phyloP scores from a whole-genome alignment of 768 basidiomycete species.

The Leccinellum luteum region DNA sequence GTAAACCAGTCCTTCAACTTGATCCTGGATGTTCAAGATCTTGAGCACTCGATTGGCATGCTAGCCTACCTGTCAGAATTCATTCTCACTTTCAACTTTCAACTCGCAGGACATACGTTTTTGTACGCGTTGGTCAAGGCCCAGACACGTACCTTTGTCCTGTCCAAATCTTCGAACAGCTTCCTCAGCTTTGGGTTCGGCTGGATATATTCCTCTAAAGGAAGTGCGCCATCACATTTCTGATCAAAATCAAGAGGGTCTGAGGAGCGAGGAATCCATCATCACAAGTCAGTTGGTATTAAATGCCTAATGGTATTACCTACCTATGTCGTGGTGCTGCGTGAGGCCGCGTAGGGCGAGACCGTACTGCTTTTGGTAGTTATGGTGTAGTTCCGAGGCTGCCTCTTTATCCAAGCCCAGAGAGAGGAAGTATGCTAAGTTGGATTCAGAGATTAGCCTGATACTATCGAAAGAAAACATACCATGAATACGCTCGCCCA shows the following conservation, averaged over 20 bases:
- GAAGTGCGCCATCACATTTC: slow-evolving; percentile 81
- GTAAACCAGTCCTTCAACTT: slow-evolving; percentile 70
- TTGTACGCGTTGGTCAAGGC: slow-evolving; percentile 83
- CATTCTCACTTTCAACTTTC: neutral
- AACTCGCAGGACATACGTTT: slow-evolving; percentile 44
- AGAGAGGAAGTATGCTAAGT: slow-evolving; percentile 67
- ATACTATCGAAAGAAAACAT: slow-evolving; percentile 8
- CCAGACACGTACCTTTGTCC: slow-evolving; percentile 76
- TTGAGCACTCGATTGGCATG: slow-evolving; percentile 78
- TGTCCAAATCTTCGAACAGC: slow-evolving; percentile 77
- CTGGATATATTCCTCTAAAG: slow-evolving; percentile 74
- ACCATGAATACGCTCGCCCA: slow-evolving; percentile 82
- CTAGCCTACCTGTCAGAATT: slow-evolving; percentile 36
- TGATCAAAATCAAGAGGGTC: slow-evolving; percentile 84
- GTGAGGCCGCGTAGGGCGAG: slow-evolving; percentile 78
- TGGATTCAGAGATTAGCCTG: neutral
- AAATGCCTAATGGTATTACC: slow-evolving; percentile 38
- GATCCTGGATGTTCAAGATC: slow-evolving; percentile 70
- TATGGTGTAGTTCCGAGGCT: slow-evolving; percentile 64
- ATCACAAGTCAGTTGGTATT: neutral
- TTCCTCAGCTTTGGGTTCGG: slow-evolving; percentile 60
- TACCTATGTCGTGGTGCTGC: slow-evolving; percentile 63
- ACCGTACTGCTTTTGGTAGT: slow-evolving; percentile 80
- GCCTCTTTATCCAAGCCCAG: slow-evolving; percentile 67
- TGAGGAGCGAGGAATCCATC: slow-evolving; percentile 23